Base-by-base conservation (phyloP, 768 basidiomycete species). In the Boletales sp. region DNA sequence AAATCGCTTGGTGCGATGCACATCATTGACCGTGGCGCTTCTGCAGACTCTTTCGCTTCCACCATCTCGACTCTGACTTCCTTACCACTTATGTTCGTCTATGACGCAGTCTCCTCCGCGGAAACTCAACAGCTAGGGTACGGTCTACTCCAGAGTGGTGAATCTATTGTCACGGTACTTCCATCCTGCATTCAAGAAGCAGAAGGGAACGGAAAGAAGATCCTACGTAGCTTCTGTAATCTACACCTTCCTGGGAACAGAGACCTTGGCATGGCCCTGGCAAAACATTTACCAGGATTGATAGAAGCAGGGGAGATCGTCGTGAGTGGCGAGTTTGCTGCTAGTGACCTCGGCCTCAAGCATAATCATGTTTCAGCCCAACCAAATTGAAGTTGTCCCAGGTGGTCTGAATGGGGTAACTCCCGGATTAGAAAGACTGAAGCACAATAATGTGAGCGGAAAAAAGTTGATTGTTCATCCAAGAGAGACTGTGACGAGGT, bases 1-100 rank as follows among this genome's bases (percentile, higher is more conserved):
- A 64, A 62, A 40, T 64, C 67, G 6, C 58, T 70, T 11, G 73
- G 73, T 9, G 72, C 74, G 15, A 72, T 72, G 0, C 62, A 69
- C 47, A 60, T 74, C 19, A 55, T 75, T 39, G 69, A 69, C 54
- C 61, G 66, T 21, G 54, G 63, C 43, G 51, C 55, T 15, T 18
- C 67, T 2, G 21, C 42, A 0, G 19, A 53, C 17, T 44, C 55
- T 1, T 44, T 61, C 27, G 43, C 51, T 8, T 41, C 54, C 66
- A 46, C 51, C n/a, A 42, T 61, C 13, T 52, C 51, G 0, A 45
- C 35, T n/a, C 48, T 63, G 24, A 59, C 55, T 2, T 45, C 47
- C 3, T 31, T 29, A 18, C 49, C 56, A 13, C 47, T 67, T 12
- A 3, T 21, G 12, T 19, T 62, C 4, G 52, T 51, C 2, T 60